These are phyloP conservation scores for Beverwykella pulmonaria DNA, from an alignment of 495 filamentous ascomycete species.

Conservation along the genomic window DNA sequence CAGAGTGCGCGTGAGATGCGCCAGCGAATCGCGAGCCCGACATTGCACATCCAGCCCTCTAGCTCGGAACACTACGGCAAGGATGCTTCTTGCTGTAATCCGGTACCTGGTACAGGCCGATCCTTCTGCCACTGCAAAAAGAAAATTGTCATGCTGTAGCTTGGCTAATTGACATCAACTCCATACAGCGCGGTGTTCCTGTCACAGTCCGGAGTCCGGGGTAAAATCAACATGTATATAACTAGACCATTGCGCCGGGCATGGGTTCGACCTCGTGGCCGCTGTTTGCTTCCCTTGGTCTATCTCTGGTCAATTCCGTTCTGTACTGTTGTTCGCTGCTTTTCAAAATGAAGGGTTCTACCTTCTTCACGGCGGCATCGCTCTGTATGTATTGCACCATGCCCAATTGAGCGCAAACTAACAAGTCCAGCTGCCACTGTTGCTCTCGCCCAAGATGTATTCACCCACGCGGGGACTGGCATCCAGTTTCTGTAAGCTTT, in stretches of 20 bases:
- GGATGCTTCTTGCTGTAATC: conserved; percentile 9
- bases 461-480: conserved; percentile 27
- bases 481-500: conserved; percentile 31
- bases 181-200: conserved; percentile 18
- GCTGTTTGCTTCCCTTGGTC: conserved; percentile 21
- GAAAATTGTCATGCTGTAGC: conserved; percentile 19
- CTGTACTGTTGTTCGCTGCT: conserved; percentile 13
- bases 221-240: conserved; percentile 34
- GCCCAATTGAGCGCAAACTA: conserved; percentile 14
- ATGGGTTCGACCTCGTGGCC: conserved; percentile 21
- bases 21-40: conserved; percentile 11
- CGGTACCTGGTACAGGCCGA: conserved; percentile 33
- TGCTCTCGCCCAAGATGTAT: conserved; percentile 28
- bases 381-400: conserved; percentile 19
- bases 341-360: conserved; percentile 34
- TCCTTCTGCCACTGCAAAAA: background rate
- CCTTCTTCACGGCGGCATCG: conserved; percentile 35
- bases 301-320: conserved; percentile 14
- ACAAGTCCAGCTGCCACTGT: conserved; percentile 11
- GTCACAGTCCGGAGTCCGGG: conserved; percentile 16
- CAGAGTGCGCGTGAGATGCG: conserved; percentile 31
- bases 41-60: conserved; percentile 25
- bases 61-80: conserved; percentile 22
- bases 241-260: conserved; percentile 9
- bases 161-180: conserved; percentile 25